Evolutionary conservation across 1,284 basidiomycete species (phyloP).

Genomic region (Trichosporon faecale): DNA sequence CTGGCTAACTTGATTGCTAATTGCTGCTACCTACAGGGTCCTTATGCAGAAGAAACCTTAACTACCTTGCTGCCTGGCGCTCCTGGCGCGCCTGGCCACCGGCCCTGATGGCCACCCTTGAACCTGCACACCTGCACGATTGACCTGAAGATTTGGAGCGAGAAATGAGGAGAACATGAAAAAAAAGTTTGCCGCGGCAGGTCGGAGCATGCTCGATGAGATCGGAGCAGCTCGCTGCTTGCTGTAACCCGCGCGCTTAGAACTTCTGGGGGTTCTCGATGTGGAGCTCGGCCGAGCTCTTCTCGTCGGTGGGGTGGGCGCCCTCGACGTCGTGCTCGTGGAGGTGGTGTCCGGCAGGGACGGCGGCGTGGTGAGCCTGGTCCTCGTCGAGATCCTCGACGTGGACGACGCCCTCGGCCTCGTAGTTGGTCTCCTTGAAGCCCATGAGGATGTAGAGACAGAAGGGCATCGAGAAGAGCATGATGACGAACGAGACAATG

Average conservation of each 20-base stretch:
- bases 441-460: slow-evolving; percentile 34
- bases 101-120: no score
- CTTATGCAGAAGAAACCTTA: not conserved
- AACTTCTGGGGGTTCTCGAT: slow-evolving; percentile 2
- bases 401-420: slow-evolving; percentile 30
- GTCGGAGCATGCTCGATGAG: no score
- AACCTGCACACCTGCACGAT: no score
- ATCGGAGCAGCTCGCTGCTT: no score
- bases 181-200: no score
- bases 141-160: no score
- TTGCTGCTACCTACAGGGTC: not conserved
- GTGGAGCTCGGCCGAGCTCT: slow-evolving; percentile 9
- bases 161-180: no score
- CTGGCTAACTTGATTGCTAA: not conserved
- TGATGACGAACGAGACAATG: slow-evolving; percentile 39
- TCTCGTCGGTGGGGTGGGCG: slow-evolving; percentile 7
- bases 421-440: slow-evolving; percentile 38
- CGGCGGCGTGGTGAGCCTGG: slow-evolving; percentile 28
- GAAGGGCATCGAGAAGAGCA: slow-evolving; percentile 40
- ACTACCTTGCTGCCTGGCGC: not conserved
- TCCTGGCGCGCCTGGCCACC: no score
- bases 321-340: slow-evolving; percentile 9
- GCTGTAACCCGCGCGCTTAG: not conserved
- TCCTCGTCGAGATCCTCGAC: slow-evolving; percentile 36
- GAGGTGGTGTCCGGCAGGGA: slow-evolving; percentile 35